These are phyloP conservation scores for Nannochloropsis gaditana DNA, from an alignment of 108 stramenopile species.

Conservation along the genomic window DNA sequence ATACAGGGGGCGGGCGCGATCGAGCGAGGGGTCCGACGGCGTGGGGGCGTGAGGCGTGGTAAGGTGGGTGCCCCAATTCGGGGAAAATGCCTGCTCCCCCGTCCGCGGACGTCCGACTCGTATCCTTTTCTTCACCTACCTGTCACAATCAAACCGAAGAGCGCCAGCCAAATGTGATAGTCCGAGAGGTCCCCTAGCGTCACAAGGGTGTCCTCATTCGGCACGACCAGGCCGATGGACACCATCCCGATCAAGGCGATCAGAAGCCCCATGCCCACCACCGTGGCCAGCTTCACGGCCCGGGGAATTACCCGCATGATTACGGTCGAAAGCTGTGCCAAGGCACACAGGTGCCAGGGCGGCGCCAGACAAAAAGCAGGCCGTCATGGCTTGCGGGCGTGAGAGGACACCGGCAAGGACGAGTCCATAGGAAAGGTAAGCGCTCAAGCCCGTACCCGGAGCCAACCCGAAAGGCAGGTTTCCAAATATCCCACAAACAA, in stretches of 20 bases:
- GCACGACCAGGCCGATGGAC: background rate
- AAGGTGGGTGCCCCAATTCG: no score
- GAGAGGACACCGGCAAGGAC: constrained; percentile 46
- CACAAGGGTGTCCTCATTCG: background rate
- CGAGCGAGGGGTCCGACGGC: no score
- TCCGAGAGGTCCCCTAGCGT: constrained; percentile 56
- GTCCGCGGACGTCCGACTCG: no score
- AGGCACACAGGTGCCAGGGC: constrained; percentile 26
- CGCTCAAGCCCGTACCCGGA: constrained; percentile 58
- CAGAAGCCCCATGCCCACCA: constrained; percentile 62
- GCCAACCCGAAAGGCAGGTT: constrained; percentile 64
- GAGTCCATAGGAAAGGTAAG: constrained; percentile 59
- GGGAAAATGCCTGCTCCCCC: no score
- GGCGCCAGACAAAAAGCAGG: constrained; percentile 46
- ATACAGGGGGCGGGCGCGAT: background rate
- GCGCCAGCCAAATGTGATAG: constrained; percentile 42
- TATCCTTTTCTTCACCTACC: constrained; percentile 33
- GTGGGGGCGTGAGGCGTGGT: no score
- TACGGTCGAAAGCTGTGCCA: background rate
- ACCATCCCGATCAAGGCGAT: constrained; percentile 49
- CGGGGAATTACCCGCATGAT: constrained; percentile 34
- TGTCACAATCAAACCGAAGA: constrained; percentile 55
- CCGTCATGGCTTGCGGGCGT: constrained; percentile 28
- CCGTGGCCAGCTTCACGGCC: constrained; percentile 56
- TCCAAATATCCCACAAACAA: constrained; percentile 56